phyloP scores from a whole-genome alignment of 176 grass and related monocot genomes.

The Oryza meridionalis region DNA sequence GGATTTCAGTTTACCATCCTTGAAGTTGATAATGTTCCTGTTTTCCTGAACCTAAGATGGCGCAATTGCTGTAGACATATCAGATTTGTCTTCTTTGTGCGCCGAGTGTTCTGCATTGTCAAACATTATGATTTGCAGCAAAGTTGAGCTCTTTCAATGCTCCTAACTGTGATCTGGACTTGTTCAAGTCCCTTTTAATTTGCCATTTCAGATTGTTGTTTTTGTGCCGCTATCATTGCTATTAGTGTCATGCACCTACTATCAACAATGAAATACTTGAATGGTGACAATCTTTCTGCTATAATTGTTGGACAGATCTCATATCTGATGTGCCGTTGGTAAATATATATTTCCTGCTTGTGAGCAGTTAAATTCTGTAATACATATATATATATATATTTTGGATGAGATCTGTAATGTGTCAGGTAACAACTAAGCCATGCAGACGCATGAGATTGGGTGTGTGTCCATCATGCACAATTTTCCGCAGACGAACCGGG shows the following conservation, averaged over 20 bases:
- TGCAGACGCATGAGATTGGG: not conserved
- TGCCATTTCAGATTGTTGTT: not conserved
- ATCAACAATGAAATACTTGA: not conserved
- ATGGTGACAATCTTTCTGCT: not conserved
- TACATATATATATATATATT: not conserved
- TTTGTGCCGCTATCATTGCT: not conserved
- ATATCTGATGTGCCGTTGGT: not conserved
- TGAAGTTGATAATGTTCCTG: not conserved
- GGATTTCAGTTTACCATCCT: not conserved
- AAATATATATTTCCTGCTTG: not conserved
- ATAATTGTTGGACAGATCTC: not conserved
- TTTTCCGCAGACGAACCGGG: not conserved
- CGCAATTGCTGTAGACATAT: not conserved
- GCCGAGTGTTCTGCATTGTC: not conserved
- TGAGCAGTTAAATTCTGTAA: not conserved
- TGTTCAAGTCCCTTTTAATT: not conserved
- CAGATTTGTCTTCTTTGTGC: not conserved
- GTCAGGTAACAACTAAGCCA: not conserved
- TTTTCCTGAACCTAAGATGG: not conserved
- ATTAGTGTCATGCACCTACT: not conserved
- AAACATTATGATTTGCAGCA: not conserved
- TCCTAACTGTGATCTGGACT: not conserved
- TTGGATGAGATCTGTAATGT: not conserved
- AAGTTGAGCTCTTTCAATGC: not conserved
- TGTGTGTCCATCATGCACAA: not conserved